Evolutionary conservation across 2,329 filamentous ascomycete genomes (phyloP), one percentile per base, ranked within the genome.

Genomic region (Trichoderma atroviride): DNA sequence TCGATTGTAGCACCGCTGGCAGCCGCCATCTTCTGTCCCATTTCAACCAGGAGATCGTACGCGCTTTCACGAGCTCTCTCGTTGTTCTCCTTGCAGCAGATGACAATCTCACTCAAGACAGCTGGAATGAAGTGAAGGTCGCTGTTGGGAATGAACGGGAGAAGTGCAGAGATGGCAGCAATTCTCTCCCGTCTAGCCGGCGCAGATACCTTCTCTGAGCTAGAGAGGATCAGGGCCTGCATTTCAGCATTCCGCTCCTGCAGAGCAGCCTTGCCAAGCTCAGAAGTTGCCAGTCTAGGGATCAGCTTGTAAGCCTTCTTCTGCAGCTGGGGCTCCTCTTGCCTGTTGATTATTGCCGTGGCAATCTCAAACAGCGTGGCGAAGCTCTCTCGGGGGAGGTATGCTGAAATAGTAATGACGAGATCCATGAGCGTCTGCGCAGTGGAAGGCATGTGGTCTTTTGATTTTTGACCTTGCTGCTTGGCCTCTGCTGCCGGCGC

Each of bases 281-380:
- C 88, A 1, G 94, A 97, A 72, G 92, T 91, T 1, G 92, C 91
- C 52, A 99, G 87, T 67, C 96, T 91, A 4, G 96, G 95, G 62
- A 99, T 96, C 63, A 99, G 87, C 83, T 98, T 98, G 84, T 99
- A 99, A 0, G 96, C 95, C 82, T 99, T 99, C 88, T 99, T 99
- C 80, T 98, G 95, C 43, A 99, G 84, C 79, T 98, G 95, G 11
- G 95, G 92, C 77, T 98, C 95, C 47, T 92, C 87, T 68, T 91
- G 86, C 76, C 91, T 92, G 78, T 91, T 89, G 73, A 98, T 90
- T 69, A 97, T 91, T 31, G 93, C 86, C 0, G 92, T 86, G 0
- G 95, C 92, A 77, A 98, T 94, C 74, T 90, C 90, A 81, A 99
- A 98, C 2, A 99, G 87, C 5, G 91, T 87, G 22, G 87, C 85